Evolutionary conservation across 108 stramenopile genomes (phyloP), one percentile per base, ranked within the genome.

Genomic region (Fistulifera pelliculosa): DNA sequence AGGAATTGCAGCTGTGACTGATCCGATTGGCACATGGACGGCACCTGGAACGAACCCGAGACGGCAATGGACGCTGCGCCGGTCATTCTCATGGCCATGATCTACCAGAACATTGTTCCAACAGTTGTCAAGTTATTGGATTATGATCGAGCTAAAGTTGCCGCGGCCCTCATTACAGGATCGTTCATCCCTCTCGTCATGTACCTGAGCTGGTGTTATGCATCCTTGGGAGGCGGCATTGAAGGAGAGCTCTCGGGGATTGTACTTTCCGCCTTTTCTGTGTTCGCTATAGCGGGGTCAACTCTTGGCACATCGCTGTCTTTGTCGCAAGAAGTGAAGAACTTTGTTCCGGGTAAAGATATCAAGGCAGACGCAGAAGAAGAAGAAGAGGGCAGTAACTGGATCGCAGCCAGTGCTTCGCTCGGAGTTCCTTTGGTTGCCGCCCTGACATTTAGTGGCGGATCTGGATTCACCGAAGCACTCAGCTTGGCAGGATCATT

Each of bases 51-150:
- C 56, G 0, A 28, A 39, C 13, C 49, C 52, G 39, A 40, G 27
- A 38, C 64, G 1, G 52, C 54, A 12, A 26, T 62, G 15, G 58
- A 54, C 1, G 61, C 75, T 23, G 63, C 69, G 3, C 87, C 87
- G 0, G 61, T 88, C 14, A 40, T 88, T 14, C 40, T 84, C 0
- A 74, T 77, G 4, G 61, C 52, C 21, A 49, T 81, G 45, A 69
- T 80, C 15, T 84, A 71, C 60, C 87, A 88, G 54, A 88, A 88
- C 55, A 85, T 88, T 62, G 81, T 88, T 3, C 87, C 87, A 22
- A 74, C 76, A 31, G 56, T 88, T 14, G 74, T 76, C 35, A 74
- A 80, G 47, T 41, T 84, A 6, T 40, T 84, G 18, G 58, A 82
- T 19, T 88, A 84, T 56, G 80, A 84, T 44, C 64, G 87, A 18